Evolutionary conservation across 2,329 filamentous ascomycete genomes (phyloP).

Genomic region (Penicillium freii): DNA sequence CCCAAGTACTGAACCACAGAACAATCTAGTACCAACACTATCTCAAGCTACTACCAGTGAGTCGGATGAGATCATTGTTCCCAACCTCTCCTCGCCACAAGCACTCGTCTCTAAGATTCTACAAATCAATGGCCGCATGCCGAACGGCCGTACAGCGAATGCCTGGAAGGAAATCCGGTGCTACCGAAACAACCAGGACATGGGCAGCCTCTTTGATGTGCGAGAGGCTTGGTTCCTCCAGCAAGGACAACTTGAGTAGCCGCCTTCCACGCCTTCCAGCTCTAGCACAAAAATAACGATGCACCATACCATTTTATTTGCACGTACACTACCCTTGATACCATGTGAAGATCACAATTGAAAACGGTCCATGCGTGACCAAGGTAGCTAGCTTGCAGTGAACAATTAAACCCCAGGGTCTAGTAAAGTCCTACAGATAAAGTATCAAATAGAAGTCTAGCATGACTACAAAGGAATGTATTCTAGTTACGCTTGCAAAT

Average conservation of each 20-base stretch:
- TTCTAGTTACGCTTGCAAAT: neutral
- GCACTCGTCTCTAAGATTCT: constrained; percentile 37
- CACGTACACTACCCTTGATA: neutral
- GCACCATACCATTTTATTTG: neutral
- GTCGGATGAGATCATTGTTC: constrained; percentile 28
- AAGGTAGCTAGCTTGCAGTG: neutral
- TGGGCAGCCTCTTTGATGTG: constrained; percentile 47
- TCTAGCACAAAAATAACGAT: neutral
- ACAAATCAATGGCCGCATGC: constrained; percentile 41
- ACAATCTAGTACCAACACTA: neutral
- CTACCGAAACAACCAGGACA: constrained; percentile 47
- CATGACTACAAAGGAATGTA: neutral
- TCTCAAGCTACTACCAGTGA: neutral
- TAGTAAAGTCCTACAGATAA: neutral
- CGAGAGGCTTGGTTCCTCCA: constrained; percentile 41
- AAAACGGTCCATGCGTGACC: neutral
- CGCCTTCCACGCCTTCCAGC: neutral
- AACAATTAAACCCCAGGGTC: neutral
- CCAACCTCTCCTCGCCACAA: constrained; percentile 29
- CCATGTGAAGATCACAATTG: neutral
- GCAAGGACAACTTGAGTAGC: constrained; percentile 13
- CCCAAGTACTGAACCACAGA: neutral
- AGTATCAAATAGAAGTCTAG: neutral
- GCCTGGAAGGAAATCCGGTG: constrained; percentile 47
- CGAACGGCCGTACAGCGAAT: constrained; percentile 35